Evolutionary conservation across 352 stramenopile species (phyloP), one percentile per base, ranked within the genome.

Genomic region (Phytophthora macrochlamydospora): DNA sequence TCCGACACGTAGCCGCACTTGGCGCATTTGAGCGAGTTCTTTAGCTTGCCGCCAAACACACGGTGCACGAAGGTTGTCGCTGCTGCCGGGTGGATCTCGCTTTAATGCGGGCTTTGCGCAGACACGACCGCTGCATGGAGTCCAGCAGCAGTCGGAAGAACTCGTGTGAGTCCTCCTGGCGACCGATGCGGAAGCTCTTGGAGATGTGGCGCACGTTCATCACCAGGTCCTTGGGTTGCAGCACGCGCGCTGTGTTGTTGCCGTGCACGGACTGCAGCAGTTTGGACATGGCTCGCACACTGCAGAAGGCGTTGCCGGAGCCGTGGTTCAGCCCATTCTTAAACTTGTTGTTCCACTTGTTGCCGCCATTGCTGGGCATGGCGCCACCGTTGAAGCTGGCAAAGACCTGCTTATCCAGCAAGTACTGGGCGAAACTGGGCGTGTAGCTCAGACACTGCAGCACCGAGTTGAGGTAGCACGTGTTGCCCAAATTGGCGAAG

Each of bases 401-500:
- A 30, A 81, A 66, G 11, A 80, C 67, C 4, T 81, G 69, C 33
- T 89, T 87, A 24, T 88, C 65, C 14, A 99, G 63, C 76, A 99
- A 92, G 52, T 87, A 91, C 68, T 95, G 87, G 12, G 76, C 83
- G n/a, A 95, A 87, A 59, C 76, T 78, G 18, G 87, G 87, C 65
- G 87, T 93, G 69, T 95, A 93, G 45, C 63, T 64, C 31, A 95
- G 77, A 65, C 92, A 98, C 69, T 98, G 93, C 68, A 98, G 76
- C 69, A 92, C 87, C 53, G 93, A 96, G 76, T 98, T 98, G 59
- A 98, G 84, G 78, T 97, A 98, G 79, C 94, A 98, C 65, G 94
- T 98, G 78, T 98, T 98, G 70, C 94, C 94, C 28, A 98, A 77
- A 71, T 98, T 98, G 49, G 84, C 83, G 50, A 95, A 78, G 9